Evolutionary conservation across 495 filamentous ascomycete genomes (phyloP), one percentile per base, ranked within the genome.

Genomic region (Podospora conica): DNA sequence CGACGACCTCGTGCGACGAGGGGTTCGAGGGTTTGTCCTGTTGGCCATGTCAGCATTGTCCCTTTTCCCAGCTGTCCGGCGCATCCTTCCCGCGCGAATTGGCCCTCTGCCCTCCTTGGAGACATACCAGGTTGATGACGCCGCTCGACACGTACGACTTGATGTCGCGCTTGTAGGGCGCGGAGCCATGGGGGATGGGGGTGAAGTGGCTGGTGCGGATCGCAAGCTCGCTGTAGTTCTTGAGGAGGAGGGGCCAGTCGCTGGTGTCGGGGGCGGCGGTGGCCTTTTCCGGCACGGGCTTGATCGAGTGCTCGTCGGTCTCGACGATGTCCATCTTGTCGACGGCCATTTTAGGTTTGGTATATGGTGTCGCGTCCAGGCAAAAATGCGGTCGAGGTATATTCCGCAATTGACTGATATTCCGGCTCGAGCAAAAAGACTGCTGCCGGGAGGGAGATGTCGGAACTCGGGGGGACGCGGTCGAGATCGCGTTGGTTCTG

Each of bases 1-100:
- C 92, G 71, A 98, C 95, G 54, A 98, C 96, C 78, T 98, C 95
- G 82, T 98, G 95, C 72, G 91, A 95, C 64, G 92, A 96, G 21
- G 95, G 95, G 82, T 98, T 98, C 18, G 93, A 92, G 33, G 95
- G 95, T 79, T 98, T 98, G 84, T 98, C 95, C 69, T 70, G 63
- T 60, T 57, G 7, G n/a, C 18, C 22, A 23, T 28, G 57, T 65
- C 57, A 65, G 57, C 57, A 57, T 54, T n/a, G 25, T 8, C 9
- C 11, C 23, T 48, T 10, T 54, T 29, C 10, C 18, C 5, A 48
- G 1, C 6, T n/a, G 15, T 18, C 40, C 40, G 1, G 6, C 40
- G 40, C 40, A 48, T 48, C 8, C 40, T 48, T 18, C 40, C 40
- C 18, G 40, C 15, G 18, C 40, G 40, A 48, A 48, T 48, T 31